These are phyloP conservation scores for Ailanthus altissimus DNA, from an alignment of 345 rosid species.

Conservation along the genomic window DNA sequence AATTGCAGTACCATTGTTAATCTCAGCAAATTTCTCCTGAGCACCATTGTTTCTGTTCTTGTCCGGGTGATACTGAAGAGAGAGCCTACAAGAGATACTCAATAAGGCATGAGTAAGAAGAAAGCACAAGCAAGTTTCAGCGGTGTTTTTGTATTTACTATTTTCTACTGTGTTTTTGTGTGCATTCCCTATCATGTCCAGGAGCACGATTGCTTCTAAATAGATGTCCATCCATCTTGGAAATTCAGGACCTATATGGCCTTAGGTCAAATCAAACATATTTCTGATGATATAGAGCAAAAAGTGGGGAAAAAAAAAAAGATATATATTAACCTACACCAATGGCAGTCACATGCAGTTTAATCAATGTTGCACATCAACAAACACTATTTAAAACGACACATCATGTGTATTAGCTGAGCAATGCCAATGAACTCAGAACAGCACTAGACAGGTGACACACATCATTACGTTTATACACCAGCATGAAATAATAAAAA, in stretches of 20 bases:
- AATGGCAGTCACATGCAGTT: neutral
- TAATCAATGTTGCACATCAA: neutral
- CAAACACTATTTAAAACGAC: neutral
- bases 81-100: constrained; percentile 51
- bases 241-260: neutral
- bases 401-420: neutral
- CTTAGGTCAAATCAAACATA: no score
- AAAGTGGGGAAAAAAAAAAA: neutral
- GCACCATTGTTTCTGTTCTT: constrained; percentile 86
- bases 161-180: no score
- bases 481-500: neutral
- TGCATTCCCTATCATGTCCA: neutral
- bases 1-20: constrained; percentile 68
- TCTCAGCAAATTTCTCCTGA: constrained; percentile 85
- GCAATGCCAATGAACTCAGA: neutral
- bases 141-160: no score
- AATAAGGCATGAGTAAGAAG: neutral
- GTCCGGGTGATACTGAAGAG: constrained; percentile 88
- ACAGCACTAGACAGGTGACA: neutral
- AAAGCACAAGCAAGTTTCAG: neutral
- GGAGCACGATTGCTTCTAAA: neutral
- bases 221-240: no score
- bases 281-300: neutral
- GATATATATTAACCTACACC: neutral
- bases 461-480: neutral